These are phyloP conservation scores for Entomortierella parvispora DNA, from an alignment of 192 early-diverging fungal genomes.

Conservation along the genomic window DNA sequence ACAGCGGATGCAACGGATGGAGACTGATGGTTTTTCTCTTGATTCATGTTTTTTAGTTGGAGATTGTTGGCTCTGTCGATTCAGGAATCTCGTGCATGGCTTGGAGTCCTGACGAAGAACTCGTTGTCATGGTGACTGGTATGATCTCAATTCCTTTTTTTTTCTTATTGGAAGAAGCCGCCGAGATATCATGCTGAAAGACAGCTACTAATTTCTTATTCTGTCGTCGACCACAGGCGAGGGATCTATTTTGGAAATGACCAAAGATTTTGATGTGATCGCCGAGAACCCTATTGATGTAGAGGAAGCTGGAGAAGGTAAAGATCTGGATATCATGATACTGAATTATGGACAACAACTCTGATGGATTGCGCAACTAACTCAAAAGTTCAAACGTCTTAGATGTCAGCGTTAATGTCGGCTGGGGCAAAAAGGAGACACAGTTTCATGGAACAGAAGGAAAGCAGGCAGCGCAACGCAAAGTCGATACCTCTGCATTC, in stretches of 20 bases:
- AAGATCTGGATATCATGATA: neutral
- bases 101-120: conserved; percentile 93
- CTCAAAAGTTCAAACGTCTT: no score
- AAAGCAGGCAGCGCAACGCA: conserved; percentile 74
- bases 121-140: conserved; percentile 85
- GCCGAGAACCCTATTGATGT: conserved; percentile 81
- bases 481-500: conserved; percentile 49
- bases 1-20: no score
- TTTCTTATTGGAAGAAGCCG: neutral
- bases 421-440: conserved; percentile 97
- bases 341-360: neutral
- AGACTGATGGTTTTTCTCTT: neutral
- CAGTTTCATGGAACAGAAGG: conserved; percentile 96
- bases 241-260: conserved; percentile 86
- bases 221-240: conserved; percentile 43
- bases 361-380: no score
- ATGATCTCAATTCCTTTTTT: no score
- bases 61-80: conserved; percentile 81
- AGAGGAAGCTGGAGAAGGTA: conserved; percentile 76
- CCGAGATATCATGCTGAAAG: neutral
- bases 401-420: conserved; percentile 81
- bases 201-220: neutral
- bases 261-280: conserved; percentile 91
- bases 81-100: conserved; percentile 74
- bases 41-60: conserved; percentile 49